A percentile compares a stretch with the other conserved stretches of the same genome.
Evolutionary conservation across 164 flowering plant species (phyloP).

Genomic region (Aristolochia fimbriata): DNA sequence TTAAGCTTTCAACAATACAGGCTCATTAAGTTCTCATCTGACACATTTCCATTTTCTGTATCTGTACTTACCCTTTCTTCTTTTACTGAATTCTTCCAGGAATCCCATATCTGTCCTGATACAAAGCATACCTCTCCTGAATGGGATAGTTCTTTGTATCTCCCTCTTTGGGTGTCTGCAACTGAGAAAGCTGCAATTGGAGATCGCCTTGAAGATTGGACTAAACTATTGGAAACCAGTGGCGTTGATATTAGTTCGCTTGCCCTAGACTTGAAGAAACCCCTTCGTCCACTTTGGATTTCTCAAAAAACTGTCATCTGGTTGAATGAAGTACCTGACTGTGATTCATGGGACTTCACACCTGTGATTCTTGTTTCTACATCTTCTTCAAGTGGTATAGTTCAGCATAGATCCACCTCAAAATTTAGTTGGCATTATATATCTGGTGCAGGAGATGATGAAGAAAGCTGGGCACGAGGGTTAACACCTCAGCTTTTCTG

Average conservation of each 20-base stretch:
- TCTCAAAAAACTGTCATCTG: conserved; percentile 78
- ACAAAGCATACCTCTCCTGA: conserved; percentile 11
- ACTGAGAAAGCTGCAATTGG: conserved; percentile 66
- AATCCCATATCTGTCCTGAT: conserved; percentile 13
- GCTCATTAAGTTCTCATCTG: too few relatives aligned
- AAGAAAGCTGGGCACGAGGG: conserved; percentile 96
- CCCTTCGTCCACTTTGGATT: conserved; percentile 89
- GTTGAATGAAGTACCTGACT: conserved; percentile 94
- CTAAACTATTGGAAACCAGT: conserved; percentile 52
- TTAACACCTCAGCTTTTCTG: conserved; percentile 74
- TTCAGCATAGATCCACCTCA: conserved; percentile 49
- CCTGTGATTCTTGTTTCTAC: conserved; percentile 83
- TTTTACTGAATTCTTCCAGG: conserved; percentile 13
- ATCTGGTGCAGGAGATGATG: conserved; percentile 98
- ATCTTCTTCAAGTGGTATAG: conserved; percentile 39
- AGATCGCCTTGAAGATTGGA: conserved; percentile 66
- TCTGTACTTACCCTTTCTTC: background rate
- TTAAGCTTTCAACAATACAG: too few relatives aligned
- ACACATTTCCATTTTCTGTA: too few relatives aligned
- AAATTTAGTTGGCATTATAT: conserved; percentile 94
- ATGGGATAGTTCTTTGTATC: conserved; percentile 95
- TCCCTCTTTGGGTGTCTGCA: conserved; percentile 83
- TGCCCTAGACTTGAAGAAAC: conserved; percentile 54
- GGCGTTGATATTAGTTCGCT: conserved; percentile 80
- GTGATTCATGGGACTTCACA: conserved; percentile 87